Conservation (phyloP, 441 rosid species). For the Mallotus repandus region DNA sequence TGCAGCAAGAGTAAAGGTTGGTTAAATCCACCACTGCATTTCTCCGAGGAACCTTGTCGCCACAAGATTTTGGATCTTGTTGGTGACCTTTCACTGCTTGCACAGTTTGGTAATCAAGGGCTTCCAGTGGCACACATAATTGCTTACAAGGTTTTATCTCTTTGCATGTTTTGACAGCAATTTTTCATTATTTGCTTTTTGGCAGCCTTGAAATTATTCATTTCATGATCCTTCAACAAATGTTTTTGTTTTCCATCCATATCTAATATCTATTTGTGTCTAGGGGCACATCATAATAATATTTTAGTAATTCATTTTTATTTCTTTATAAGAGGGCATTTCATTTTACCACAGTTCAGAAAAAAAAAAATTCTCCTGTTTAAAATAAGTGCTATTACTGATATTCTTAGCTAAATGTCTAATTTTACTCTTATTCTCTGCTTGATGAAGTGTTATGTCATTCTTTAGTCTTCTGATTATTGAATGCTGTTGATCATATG, state of each 20-base stretch:
- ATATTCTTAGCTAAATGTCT: too few species aligned
- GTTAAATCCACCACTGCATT: conserved; percentile 79
- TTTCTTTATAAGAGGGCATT: neutral
- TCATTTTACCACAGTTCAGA: too few species aligned
- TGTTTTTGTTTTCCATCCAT: neutral
- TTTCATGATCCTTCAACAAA: neutral
- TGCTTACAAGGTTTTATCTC: conserved; percentile 55
- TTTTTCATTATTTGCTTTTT: neutral
- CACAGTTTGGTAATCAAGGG: conserved; percentile 71
- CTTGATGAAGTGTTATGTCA: neutral
- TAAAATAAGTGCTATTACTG: too few species aligned
- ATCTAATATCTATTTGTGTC: neutral
- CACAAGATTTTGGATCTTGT: conserved; percentile 87
- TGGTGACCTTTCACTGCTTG: conserved; percentile 83
- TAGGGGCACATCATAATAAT: neutral
- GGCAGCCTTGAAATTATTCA: neutral
- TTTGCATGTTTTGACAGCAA: neutral
- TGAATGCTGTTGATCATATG: neutral
- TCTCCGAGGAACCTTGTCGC: conserved; percentile 73
- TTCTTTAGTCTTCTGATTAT: conserved; percentile 3
- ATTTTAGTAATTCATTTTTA: neutral
- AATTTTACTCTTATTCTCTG: neutral
- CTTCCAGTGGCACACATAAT: conserved; percentile 77
- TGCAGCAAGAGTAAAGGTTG: conserved; percentile 73
- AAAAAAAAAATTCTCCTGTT: too few species aligned